These are phyloP conservation scores for Sarocladiaceae sp. DNA, from an alignment of 2,329 filamentous ascomycete genomes.

Conservation along the genomic window DNA sequence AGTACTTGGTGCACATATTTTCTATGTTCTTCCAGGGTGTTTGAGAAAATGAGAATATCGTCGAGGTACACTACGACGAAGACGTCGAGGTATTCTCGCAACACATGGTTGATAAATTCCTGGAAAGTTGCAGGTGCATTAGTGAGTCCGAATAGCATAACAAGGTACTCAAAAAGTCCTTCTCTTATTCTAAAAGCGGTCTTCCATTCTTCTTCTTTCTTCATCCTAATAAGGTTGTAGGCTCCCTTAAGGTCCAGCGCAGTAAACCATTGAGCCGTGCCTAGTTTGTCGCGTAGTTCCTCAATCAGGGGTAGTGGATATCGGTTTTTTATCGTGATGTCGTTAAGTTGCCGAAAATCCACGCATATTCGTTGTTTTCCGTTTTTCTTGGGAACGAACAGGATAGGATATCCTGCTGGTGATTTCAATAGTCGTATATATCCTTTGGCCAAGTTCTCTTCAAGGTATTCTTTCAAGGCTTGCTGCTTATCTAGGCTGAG, in stretches of 20 bases:
- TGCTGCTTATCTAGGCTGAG: conserved; percentile 12
- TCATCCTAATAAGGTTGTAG: conserved; percentile 27
- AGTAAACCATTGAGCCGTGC: conserved; percentile 12
- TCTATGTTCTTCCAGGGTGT: no score
- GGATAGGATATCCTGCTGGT: conserved; percentile 10
- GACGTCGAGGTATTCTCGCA: conserved; percentile 5
- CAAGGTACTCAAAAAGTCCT: conserved; percentile 25
- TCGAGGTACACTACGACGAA: conserved; percentile 8
- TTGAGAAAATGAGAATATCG: conserved; percentile 6
- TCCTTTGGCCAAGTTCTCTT: conserved; percentile 12
- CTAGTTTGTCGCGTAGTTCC: conserved; percentile 17
- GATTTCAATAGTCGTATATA: conserved; percentile 13
- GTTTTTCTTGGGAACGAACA: conserved; percentile 19
- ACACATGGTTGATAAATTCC: conserved; percentile 4
- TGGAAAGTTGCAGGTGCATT: conserved; percentile 16
- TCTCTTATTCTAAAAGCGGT: conserved; percentile 26
- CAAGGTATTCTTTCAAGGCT: conserved; percentile 8
- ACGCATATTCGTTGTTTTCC: conserved; percentile 17
- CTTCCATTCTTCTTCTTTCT: conserved; percentile 25
- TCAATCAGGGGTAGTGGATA: conserved; percentile 19
- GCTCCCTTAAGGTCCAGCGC: conserved; percentile 14
- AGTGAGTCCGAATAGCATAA: conserved; percentile 23
- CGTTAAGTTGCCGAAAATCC: conserved; percentile 21
- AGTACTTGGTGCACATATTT: no score
- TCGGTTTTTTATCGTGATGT: conserved; percentile 20